phyloP scores from a whole-genome alignment of 352 stramenopile species.

The Pythium aquatile region DNA sequence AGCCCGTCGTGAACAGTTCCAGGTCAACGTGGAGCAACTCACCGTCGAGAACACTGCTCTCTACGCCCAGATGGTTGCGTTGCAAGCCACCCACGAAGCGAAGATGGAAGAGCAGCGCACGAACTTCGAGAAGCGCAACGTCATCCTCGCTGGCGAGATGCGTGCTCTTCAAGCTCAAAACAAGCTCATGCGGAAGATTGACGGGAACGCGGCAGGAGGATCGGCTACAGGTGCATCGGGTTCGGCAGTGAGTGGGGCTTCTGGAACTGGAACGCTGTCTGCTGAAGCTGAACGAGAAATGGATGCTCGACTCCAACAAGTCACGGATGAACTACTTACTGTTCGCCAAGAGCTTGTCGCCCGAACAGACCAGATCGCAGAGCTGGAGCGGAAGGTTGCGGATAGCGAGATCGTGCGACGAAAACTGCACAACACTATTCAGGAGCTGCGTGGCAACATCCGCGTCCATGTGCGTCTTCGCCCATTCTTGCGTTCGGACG shows the following conservation, averaged over 20 bases:
- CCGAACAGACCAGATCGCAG: conserved; percentile 57
- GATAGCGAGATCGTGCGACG: conserved; percentile 80
- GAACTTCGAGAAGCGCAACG: conserved; percentile 70
- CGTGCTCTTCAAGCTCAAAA: conserved; percentile 77
- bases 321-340: conserved; percentile 68
- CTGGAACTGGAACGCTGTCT: conserved; percentile 5
- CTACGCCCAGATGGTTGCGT: conserved; percentile 84
- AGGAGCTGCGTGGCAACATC: conserved; percentile 99
- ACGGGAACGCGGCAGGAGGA: background rate
- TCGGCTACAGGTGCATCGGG: background rate
- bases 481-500: conserved; percentile 89
- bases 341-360: conserved; percentile 64
- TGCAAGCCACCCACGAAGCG: conserved; percentile 78
- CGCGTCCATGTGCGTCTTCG: conserved; percentile 96
- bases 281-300: conserved; percentile 47
- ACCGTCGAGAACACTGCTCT: conserved; percentile 84
- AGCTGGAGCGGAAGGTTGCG: conserved; percentile 60
- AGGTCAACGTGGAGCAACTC: conserved; percentile 84
- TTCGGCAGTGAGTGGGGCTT: background rate
- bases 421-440: conserved; percentile 99
- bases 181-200: conserved; percentile 45
- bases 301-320: conserved; percentile 53
- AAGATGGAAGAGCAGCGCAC: conserved; percentile 79
- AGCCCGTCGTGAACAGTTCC: conserved; percentile 76
- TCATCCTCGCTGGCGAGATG: conserved; percentile 70